Conservation (phyloP, 1,284 basidiomycete species). For the Puccinia polysora region DNA sequence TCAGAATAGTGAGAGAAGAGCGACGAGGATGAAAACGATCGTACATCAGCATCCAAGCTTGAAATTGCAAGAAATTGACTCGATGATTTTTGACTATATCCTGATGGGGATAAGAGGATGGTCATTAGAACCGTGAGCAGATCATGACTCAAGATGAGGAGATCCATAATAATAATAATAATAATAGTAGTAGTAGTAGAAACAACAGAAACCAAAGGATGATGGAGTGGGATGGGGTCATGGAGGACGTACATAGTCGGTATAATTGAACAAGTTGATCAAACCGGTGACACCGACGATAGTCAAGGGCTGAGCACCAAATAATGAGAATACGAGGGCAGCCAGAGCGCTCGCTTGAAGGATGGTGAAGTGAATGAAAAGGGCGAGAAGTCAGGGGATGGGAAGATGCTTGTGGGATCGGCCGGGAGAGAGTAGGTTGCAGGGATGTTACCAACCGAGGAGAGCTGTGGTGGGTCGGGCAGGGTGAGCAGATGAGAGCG, state of each 20-base stretch:
- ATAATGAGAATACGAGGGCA: slow-evolving; percentile 80
- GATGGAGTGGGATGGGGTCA: not conserved
- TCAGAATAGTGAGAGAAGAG: no score
- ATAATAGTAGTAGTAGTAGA: not conserved
- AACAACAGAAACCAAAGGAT: not conserved
- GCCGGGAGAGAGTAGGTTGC: not conserved
- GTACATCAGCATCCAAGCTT: slow-evolving; percentile 43
- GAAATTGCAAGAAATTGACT: slow-evolving; percentile 40
- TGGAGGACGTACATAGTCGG: slow-evolving; percentile 30
- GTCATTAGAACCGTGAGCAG: no score
- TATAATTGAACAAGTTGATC: slow-evolving; percentile 51
- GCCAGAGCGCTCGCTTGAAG: slow-evolving; percentile 60
- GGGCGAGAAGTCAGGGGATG: slow-evolving; percentile 50
- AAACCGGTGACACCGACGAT: slow-evolving; percentile 88
- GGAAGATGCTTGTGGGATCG: not conserved
- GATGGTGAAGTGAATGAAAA: slow-evolving; percentile 4
- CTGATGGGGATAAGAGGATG: no score
- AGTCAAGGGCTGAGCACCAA: slow-evolving; percentile 84
- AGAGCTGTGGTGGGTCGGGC: not conserved
- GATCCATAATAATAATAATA: no score
- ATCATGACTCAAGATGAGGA: no score
- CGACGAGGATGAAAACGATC: not conserved
- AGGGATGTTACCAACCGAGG: not conserved
- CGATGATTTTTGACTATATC: slow-evolving; percentile 38
- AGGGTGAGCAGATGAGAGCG: not conserved